Evolutionary conservation across 257 asterid species (phyloP).

Genomic region (Hygrophila difformis): DNA sequence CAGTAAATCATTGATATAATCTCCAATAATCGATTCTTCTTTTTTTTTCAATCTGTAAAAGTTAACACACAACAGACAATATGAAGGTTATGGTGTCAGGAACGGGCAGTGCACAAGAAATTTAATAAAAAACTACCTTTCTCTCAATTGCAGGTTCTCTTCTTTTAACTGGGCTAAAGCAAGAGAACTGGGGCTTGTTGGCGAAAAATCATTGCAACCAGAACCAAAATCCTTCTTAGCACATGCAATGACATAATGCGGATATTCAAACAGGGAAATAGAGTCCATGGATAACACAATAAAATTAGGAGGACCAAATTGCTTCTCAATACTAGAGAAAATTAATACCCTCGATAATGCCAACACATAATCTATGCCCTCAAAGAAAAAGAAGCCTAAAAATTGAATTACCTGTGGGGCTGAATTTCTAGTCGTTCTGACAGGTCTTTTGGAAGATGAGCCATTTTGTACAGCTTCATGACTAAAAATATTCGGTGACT

Average conservation of each 20-base stretch:
- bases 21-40: slow-evolving; percentile 73
- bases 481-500: slow-evolving; percentile 26
- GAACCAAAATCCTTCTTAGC: slow-evolving; percentile 26
- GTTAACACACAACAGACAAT: slow-evolving; percentile 1
- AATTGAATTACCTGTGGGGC: slow-evolving; percentile 36
- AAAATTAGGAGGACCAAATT: not conserved
- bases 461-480: slow-evolving; percentile 23
- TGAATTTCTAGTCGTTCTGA: slow-evolving; percentile 24
- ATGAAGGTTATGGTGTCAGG: not conserved
- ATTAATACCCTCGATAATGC: not conserved
- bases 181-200: slow-evolving; percentile 29
- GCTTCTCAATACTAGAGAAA: not conserved
- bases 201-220: slow-evolving; percentile 16
- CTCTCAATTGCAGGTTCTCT: slow-evolving; percentile 59
- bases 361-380: not conserved
- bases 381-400: not conserved
- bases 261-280: slow-evolving; percentile 3
- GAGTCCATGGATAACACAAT: slow-evolving; percentile 5
- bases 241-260: slow-evolving; percentile 8
- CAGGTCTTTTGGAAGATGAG: slow-evolving; percentile 26
- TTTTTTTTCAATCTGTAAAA: slow-evolving; percentile 51
- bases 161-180: slow-evolving; percentile 43
- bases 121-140: slow-evolving; percentile 33
- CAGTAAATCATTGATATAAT: slow-evolving; percentile 55
- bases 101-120: not conserved